Percentiles rank a stretch among this genome's conserved stretches.
Conservation (phyloP, 2,329 filamentous ascomycete species). For the Metarhizium anisopliae region DNA sequence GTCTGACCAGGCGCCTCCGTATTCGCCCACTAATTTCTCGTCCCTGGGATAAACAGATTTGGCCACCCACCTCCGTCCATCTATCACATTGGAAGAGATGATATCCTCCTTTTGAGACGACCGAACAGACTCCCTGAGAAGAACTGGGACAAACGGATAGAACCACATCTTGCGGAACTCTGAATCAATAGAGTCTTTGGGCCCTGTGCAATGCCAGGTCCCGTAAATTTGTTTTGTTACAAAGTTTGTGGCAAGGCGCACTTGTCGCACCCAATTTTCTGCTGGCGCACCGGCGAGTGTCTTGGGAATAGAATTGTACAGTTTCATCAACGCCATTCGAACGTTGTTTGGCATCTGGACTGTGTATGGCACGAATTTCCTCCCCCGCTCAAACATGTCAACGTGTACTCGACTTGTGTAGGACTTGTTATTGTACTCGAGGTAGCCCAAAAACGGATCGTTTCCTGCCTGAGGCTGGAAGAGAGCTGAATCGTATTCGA, state of each 20-base stretch:
- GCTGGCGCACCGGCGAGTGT: constrained; percentile 17
- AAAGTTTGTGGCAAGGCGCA: constrained; percentile 27
- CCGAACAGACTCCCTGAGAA: constrained; percentile 20
- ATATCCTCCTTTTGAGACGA: constrained; percentile 14
- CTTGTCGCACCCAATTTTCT: constrained; percentile 20
- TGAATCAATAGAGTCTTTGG: constrained; percentile 21
- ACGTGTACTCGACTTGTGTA: constrained; percentile 14
- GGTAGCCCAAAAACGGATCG: constrained; percentile 23
- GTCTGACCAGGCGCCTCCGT: constrained; percentile 17
- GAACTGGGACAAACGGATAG: constrained; percentile 21
- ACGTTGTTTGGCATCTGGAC: constrained; percentile 25
- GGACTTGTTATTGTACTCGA: constrained; percentile 20
- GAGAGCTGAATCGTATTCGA: constrained; percentile 31
- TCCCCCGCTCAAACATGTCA: constrained; percentile 16
- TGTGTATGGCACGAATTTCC: constrained; percentile 18
- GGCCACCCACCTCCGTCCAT: constrained; percentile 21
- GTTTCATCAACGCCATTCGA: constrained; percentile 16
- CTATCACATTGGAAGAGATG: constrained; percentile 19
- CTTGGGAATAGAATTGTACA: constrained; percentile 21
- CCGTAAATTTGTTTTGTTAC: constrained; percentile 26
- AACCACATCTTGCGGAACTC: constrained; percentile 30
- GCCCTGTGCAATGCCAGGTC: constrained; percentile 30
- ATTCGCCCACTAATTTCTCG: constrained; percentile 6
- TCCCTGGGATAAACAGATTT: constrained; percentile 9
- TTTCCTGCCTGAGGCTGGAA: constrained; percentile 31